Evolutionary conservation across 148 eudicot genomes (phyloP).

Genomic region (Vaccinium myrtillus): DNA sequence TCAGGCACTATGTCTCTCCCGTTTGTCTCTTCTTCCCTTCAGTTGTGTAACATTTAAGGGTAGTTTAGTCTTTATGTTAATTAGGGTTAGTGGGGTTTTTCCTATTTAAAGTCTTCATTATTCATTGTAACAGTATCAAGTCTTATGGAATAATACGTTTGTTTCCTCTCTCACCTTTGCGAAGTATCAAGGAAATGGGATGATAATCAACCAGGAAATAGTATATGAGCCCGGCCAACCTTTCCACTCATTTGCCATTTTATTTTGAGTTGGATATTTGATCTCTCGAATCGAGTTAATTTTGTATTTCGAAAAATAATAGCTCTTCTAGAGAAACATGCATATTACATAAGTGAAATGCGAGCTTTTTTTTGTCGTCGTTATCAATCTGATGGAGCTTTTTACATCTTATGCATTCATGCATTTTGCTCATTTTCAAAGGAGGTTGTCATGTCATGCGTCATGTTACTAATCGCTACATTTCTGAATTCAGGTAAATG

Average conservation of each 20-base stretch:
- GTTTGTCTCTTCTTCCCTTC: too few relatives aligned
- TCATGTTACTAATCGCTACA: conserved; percentile 10
- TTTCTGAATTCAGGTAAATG: conserved; percentile 59
- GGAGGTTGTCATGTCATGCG: background rate
- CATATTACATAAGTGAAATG: background rate
- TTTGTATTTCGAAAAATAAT: background rate
- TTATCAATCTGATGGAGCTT: background rate
- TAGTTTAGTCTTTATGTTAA: too few relatives aligned
- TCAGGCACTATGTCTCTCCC: too few relatives aligned
- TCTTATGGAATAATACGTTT: too few relatives aligned
- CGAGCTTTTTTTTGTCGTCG: background rate
- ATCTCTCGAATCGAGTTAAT: background rate
- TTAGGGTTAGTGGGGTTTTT: too few relatives aligned
- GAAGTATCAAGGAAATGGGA: too few relatives aligned
- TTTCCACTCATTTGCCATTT: background rate
- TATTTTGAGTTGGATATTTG: background rate
- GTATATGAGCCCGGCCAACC: background rate
- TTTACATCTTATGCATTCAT: background rate
- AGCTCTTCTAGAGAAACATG: background rate
- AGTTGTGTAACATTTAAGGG: too few relatives aligned
- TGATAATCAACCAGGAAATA: background rate
- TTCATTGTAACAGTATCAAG: too few relatives aligned
- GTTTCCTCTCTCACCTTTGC: too few relatives aligned
- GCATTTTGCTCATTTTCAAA: background rate
- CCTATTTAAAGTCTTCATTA: too few relatives aligned